These are phyloP conservation scores for Hypoxylon sp. DNA, from an alignment of 2,329 filamentous ascomycete species.

Conservation along the genomic window DNA sequence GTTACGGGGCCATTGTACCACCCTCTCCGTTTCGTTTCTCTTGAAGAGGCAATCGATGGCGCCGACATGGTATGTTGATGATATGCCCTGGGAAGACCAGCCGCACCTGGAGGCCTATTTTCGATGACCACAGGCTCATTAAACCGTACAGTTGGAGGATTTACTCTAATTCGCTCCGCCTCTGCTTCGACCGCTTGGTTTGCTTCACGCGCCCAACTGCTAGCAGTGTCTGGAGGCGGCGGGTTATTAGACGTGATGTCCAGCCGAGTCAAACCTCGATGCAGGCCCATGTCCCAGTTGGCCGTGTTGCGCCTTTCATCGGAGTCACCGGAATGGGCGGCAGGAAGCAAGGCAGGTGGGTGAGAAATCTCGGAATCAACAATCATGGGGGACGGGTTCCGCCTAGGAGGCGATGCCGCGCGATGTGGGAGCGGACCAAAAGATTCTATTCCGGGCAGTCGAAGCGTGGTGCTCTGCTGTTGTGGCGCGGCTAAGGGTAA, in stretches of 20 bases:
- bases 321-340: conserved; percentile 52
- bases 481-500: conserved; percentile 62
- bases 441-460: conserved; percentile 91
- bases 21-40: conserved; percentile 75
- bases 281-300: conserved; percentile 76
- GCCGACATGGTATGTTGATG: conserved; percentile 74
- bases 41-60: conserved; percentile 68
- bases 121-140: conserved; percentile 61
- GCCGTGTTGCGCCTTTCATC: conserved; percentile 67
- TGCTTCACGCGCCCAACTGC: conserved; percentile 70
- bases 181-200: conserved; percentile 70
- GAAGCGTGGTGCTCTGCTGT: conserved; percentile 71
- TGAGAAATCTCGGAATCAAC: conserved; percentile 69
- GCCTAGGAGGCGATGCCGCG: conserved; percentile 73
- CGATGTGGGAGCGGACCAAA: conserved; percentile 83
- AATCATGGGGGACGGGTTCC: conserved; percentile 82
- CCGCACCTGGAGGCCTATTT: conserved; percentile 39
- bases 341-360: conserved; percentile 55
- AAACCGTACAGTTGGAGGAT: conserved; percentile 68
- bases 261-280: conserved; percentile 75
- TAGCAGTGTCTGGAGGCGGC: conserved; percentile 66
- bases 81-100: conserved; percentile 51
- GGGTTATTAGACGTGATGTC: conserved; percentile 70
- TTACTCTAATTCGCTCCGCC: conserved; percentile 64
- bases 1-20: conserved; percentile 76